Base-by-base conservation (phyloP, 1,139 yeast species). In the Suhomyces chickasaworum region DNA sequence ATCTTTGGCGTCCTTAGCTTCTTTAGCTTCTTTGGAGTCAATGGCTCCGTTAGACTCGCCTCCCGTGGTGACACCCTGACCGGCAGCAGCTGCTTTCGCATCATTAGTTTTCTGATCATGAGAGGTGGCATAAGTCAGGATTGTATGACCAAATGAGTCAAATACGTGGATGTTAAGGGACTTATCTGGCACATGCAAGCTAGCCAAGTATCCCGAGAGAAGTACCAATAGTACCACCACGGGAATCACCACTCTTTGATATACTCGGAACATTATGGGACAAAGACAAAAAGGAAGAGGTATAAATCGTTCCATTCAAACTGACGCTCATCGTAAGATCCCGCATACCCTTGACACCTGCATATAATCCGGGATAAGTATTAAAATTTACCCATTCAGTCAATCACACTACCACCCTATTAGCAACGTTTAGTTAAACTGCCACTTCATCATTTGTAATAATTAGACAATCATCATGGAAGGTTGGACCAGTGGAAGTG, bases 131-230 rank as follows among this genome's bases (percentile, higher is more conserved):
- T 31, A 13, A 17, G 15, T n/a, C 21, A 42, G 44, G 22, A 57
- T 42, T 21, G 56, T 48, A 41, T 59, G 64, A 32, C 60, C 50
- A 31, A 61, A 42, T 2, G 61, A 53, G 44, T 59, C 64, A 37
- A 63, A 49, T 15, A 65, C 43, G 13, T 58, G 53, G 22, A 51
- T 41, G 39, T 41, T 17, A 16, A 46, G 23, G 17, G 41, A 7
- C 16, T 27, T 34, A 16, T 33, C 18, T 12, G 45, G 39, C 17
- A 42, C 35, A 23, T 36, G 21, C 16, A 29, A 5, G 32, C 45
- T 29, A 30, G 45, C 37, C 15, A 43, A 10, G 22, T 41, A 46
- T 12, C 39, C 52, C 12, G 52, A 47, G 7, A 63, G 44, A 4
- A 54, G 42, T 8, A 61, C 33, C 9, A 55, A 37, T 7, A 59